These are phyloP conservation scores for Tulasnella sp. DNA, from an alignment of 768 basidiomycete genomes.

Conservation along the genomic window DNA sequence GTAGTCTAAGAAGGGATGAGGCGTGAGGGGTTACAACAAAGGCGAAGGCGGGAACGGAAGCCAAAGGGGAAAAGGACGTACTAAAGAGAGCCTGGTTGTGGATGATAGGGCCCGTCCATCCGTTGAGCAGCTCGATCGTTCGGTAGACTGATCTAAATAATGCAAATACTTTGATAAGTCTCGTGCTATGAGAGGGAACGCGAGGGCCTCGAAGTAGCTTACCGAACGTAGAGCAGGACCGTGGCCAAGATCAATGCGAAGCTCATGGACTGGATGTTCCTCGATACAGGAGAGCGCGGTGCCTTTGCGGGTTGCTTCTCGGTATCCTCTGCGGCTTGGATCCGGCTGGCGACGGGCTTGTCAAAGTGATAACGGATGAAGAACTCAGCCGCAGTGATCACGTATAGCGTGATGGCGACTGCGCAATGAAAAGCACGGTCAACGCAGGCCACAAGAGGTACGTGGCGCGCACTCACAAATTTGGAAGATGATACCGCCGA, in stretches of 20 bases:
- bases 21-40: background rate
- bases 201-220: background rate
- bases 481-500: conserved; percentile 39
- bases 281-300: background rate
- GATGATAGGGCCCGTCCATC: conserved; percentile 43
- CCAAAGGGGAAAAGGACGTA: background rate
- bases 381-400: conserved; percentile 52
- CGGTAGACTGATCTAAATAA: conserved; percentile 40
- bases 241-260: conserved; percentile 39
- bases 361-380: conserved; percentile 49
- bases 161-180: too few species aligned
- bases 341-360: conserved; percentile 43
- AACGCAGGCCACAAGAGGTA: background rate
- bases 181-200: background rate
- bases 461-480: conserved; percentile 28
- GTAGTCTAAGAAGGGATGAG: conserved; percentile 6
- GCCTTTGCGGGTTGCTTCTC: conserved; percentile 3
- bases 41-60: background rate
- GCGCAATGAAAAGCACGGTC: background rate
- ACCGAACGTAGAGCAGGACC: conserved; percentile 44
- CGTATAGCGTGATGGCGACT: conserved; percentile 53
- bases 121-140: conserved; percentile 41
- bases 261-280: conserved; percentile 34
- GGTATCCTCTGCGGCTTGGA: background rate
- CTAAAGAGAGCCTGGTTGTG: conserved; percentile 39